Conservation (phyloP, 2,329 filamentous ascomycete species). For the Ophiocordyceps camponoti-floridani region DNA sequence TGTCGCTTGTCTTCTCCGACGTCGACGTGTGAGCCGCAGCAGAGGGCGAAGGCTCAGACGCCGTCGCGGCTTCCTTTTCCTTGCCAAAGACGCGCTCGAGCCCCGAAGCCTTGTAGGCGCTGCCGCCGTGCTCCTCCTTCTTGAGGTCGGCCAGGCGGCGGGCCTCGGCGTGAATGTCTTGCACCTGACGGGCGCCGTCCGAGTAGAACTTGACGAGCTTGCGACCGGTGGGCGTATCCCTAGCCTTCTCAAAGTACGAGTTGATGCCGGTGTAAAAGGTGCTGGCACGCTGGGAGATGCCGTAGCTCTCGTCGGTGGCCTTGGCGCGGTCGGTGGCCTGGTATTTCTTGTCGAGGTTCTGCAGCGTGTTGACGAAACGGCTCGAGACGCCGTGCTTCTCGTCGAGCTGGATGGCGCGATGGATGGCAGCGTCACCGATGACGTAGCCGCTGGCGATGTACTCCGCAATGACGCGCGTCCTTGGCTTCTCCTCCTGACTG, state of each 20-base stretch:
- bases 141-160: constrained; percentile 77
- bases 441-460: constrained; percentile 92
- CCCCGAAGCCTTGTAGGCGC: constrained; percentile 39
- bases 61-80: constrained; percentile 20
- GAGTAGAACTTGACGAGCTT: constrained; percentile 80
- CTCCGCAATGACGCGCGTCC: constrained; percentile 82
- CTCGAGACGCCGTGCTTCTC: constrained; percentile 70
- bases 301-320: constrained; percentile 70
- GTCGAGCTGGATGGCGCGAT: constrained; percentile 75
- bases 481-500: constrained; percentile 88
- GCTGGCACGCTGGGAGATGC: constrained; percentile 56
- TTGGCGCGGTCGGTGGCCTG: constrained; percentile 76
- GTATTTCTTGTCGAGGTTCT: constrained; percentile 66
- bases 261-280: constrained; percentile 45
- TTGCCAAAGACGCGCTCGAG: constrained; percentile 40
- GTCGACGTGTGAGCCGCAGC: constrained; percentile 5
- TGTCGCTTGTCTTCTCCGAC: constrained; percentile 6
- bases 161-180: constrained; percentile 87
- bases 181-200: constrained; percentile 68
- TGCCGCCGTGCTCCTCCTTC: constrained; percentile 43
- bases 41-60: constrained; percentile 3
- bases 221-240: constrained; percentile 72
- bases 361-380: constrained; percentile 62
- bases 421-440: constrained; percentile 55
- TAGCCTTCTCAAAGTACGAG: constrained; percentile 91